A percentile compares a stretch with the other conserved stretches of the same genome.
Conservation (phyloP, 306 rosid species). For the Malus sylvestris region DNA sequence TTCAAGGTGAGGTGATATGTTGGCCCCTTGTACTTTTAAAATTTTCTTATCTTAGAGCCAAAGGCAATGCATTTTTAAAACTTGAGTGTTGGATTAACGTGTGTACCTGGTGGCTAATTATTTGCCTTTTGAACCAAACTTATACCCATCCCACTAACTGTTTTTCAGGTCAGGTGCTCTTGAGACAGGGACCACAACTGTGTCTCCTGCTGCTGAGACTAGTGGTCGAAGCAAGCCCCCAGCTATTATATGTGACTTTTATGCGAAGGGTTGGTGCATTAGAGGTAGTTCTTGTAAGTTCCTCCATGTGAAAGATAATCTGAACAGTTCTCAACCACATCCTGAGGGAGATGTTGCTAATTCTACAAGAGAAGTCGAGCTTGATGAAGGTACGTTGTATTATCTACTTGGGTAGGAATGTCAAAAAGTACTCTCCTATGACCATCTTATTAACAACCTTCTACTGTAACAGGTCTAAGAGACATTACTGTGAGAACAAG, state of each 20-base stretch:
- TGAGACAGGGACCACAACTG: conserved; percentile 34
- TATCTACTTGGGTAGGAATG: conserved; percentile 21
- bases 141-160: conserved; percentile 30
- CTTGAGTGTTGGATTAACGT: conserved; percentile 17
- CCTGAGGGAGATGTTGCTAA: conserved; percentile 41
- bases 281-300: conserved; percentile 82
- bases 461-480: conserved; percentile 42
- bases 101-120: conserved; percentile 16
- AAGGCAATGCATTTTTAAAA: conserved; percentile 1
- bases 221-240: conserved; percentile 47
- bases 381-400: conserved; percentile 63
- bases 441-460: conserved; percentile 31
- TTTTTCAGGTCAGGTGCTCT: conserved; percentile 44
- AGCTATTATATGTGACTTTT: conserved; percentile 57
- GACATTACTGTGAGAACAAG: conserved; percentile 35
- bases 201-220: conserved; percentile 47
- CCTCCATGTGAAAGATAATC: conserved; percentile 59
- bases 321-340: conserved; percentile 25
- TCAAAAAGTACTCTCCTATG: conserved; percentile 22
- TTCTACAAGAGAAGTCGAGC: conserved; percentile 41
- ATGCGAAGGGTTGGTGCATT: conserved; percentile 93
- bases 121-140: conserved; percentile 14
- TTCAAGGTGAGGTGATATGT: conserved; percentile 49
- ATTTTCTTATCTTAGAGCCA: conserved; percentile 17
- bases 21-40: conserved; percentile 10